phyloP scores from a whole-genome alignment of 192 early-diverging fungal species.

The Gigaspora rosea region DNA sequence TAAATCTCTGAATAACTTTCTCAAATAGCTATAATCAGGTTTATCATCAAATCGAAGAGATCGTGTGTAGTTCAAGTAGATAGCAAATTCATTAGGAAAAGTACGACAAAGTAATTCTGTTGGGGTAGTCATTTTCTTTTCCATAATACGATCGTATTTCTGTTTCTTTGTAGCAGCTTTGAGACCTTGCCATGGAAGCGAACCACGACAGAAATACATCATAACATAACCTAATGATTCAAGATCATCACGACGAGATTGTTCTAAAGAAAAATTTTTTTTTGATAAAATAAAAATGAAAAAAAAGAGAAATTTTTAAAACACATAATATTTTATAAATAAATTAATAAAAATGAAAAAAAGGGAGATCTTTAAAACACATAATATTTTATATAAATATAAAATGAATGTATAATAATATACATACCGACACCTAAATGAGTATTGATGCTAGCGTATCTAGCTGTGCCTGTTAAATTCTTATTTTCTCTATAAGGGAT shows the following conservation, averaged over 20 bases:
- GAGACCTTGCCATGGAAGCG: conserved; percentile 90
- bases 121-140: conserved; percentile 86
- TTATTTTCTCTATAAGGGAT: conserved; percentile 93
- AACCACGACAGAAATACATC: conserved; percentile 90
- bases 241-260: conserved; percentile 88
- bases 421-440: conserved; percentile 74
- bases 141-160: conserved; percentile 95
- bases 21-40: conserved; percentile 89
- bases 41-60: conserved; percentile 88
- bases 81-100: conserved; percentile 83
- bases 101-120: conserved; percentile 82
- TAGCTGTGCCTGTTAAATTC: conserved; percentile 89
- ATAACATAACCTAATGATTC: conserved; percentile 88
- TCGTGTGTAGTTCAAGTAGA: conserved; percentile 86
- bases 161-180: conserved; percentile 89
- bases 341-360: neutral
- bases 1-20: conserved; percentile 82
- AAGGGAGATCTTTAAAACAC: neutral
- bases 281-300: too few species aligned
- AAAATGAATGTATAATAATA: neutral
- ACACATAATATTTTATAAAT: neutral
- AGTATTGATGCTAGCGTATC: conserved; percentile 91
- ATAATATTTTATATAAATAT: neutral
- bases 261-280: conserved; percentile 54
- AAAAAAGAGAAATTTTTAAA: neutral